Evolutionary conservation across 1,284 basidiomycete species (phyloP), one percentile per base, ranked within the genome.

Genomic region (Pulveroboletus sp.): DNA sequence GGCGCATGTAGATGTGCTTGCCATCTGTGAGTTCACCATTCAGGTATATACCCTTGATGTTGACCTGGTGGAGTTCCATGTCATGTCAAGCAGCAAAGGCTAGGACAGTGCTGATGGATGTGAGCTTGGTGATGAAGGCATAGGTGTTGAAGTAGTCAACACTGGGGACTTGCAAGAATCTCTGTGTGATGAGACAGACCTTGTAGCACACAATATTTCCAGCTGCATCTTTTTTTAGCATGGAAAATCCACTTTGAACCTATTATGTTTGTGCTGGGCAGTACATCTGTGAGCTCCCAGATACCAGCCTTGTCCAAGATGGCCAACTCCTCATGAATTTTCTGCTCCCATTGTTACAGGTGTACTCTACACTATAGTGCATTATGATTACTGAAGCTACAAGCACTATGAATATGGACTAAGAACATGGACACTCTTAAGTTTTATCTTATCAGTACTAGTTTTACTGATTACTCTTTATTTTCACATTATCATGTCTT

Each of bases 161-260:
- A 1, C 56, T 81, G 79, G n/a, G n/a, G n/a, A n/a, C n/a, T n/a
- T 0, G 65, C 62, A 60, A 73, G 80, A 0, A 77, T 78, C 20
- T 75, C 68, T 0, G 75, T 76, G 0, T n/a, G n/a, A 79, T 72
- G 0, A 80, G 67, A 2, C 71, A 55, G 0, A 72, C 77, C 48
- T 80, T 80, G 64, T 70, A 69, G 8, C 68, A 62, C 14, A 65
- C 44, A 18, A 75, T 45, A 1, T 71, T 64, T 0, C 74, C 62
- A 12, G 62, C 57, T 8, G 73, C 60, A 29, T 69, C 60, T 43
- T 73, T 73, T n/a, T 39, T 69, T 72, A 15, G 64, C 50, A 14
- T 59, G 60, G 57, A 74, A 76, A 2, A 78, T 74, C 74, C 74
- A 78, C 17, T 63, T 64, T 5, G 52, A 63, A 2, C 65, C 62